phyloP scores from a whole-genome alignment of 2,329 filamentous ascomycete species.

The Delphinella strobiligena region DNA sequence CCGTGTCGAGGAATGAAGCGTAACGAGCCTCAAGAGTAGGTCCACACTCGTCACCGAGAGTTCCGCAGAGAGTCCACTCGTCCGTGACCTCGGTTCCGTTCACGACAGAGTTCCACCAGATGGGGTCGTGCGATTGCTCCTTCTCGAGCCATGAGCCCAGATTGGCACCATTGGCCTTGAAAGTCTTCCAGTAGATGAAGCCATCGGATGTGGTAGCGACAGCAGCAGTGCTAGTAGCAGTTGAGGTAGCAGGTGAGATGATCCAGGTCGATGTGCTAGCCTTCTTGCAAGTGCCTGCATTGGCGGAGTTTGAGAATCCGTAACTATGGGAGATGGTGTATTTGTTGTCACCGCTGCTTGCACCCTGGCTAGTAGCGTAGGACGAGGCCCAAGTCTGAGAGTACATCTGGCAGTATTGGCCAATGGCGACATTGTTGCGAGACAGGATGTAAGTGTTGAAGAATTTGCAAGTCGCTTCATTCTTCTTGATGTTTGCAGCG shows the following conservation, averaged over 20 bases:
- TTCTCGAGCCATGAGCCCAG: slow-evolving; percentile 23
- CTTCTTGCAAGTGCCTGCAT: slow-evolving; percentile 10
- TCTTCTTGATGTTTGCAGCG: slow-evolving; percentile 12
- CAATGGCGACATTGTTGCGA: slow-evolving; percentile 7
- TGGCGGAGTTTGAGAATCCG: slow-evolving; percentile 10
- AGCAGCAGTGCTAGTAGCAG: not conserved
- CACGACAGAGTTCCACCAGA: slow-evolving; percentile 14
- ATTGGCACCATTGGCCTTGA: slow-evolving; percentile 15
- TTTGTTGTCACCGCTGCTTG: slow-evolving; percentile 10
- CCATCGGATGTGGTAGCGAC: slow-evolving; percentile 8
- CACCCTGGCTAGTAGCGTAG: slow-evolving; percentile 14
- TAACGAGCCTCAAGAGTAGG: slow-evolving; percentile 16
- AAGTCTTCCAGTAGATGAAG: slow-evolving; percentile 13
- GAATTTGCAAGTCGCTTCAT: slow-evolving; percentile 12
- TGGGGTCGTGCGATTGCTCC: slow-evolving; percentile 12
- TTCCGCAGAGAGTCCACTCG: slow-evolving; percentile 23
- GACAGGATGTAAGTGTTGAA: slow-evolving; percentile 14
- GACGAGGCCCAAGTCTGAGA: slow-evolving; percentile 11
- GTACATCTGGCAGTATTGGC: slow-evolving; percentile 19
- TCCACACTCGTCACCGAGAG: slow-evolving; percentile 16
- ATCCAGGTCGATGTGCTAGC: slow-evolving; percentile 4
- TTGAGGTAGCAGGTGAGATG: slow-evolving; percentile 1
- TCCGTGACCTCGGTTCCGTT: slow-evolving; percentile 16
- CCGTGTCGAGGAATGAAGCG: slow-evolving; percentile 18
- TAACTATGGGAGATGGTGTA: slow-evolving; percentile 11